Evolutionary conservation across 2,329 filamentous ascomycete genomes (phyloP), one percentile per base, ranked within the genome.

Genomic region (Dothiorella sarmentorum): DNA sequence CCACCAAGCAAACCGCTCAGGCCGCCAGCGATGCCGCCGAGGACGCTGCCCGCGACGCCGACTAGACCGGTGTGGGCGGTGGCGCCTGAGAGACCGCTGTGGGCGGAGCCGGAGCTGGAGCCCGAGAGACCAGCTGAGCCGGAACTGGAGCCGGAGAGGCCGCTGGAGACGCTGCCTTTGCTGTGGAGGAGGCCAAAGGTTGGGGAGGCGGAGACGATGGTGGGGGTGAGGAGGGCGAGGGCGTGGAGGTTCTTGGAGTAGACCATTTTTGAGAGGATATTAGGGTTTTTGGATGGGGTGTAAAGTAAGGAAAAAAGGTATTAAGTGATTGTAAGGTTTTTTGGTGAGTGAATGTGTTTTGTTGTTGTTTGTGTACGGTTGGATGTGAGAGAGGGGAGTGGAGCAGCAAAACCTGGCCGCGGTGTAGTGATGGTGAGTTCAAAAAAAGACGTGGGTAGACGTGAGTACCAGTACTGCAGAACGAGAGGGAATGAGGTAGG

Each of bases 181-280:
- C 22, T 13, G 11, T 24, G 9, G 22, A 49, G 44, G 5, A 20
- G 18, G 20, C 47, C 47, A 20, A 52, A 52, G 20, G 47, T 52
- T 2, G 47, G 47, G 10, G 15, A 7, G 47, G 47, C 31, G 18
- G 13, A 20, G 18, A 11, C 31, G 20, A 20, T 15, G 31, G 47
- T 11, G 47, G 47, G 5, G 31, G 47, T 31, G 18, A 37, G n/a
- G 47, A 52, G 47, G 22, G 18, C 33, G 29, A 52, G 24, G 31
- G 47, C 31, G 47, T 37, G 3, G 47, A 52, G 47, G 20, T 52
- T 52, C 20, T 26, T 37, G 47, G 47, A 52, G 47, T 38, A 52
- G 31, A 52, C 47, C 47, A 52, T 52, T 37, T 31, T 31, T n/a
- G n/a, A n/a, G n/a, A n/a, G n/a, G n/a, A n/a, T n/a, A n/a, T n/a